phyloP scores from a whole-genome alignment of 2,329 filamentous ascomycete genomes.

The Botrytis pseudocinerea region DNA sequence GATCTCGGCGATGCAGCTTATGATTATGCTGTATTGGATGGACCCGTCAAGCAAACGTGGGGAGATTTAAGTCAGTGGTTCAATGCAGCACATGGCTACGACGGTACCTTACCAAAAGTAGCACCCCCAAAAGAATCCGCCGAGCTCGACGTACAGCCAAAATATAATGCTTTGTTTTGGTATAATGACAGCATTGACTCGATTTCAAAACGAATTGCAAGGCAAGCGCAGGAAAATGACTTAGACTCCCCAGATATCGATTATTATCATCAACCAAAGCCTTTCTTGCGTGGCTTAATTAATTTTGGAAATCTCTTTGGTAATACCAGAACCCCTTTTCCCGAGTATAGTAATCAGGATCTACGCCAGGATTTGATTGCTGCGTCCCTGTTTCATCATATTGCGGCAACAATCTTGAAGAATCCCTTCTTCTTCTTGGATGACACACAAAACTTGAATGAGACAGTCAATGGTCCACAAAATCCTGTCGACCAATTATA shows the following conservation, averaged over 20 bases:
- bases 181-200: neutral
- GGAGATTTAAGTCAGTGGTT: neutral
- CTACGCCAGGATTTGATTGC: neutral
- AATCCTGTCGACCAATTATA: neutral
- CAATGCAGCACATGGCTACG: neutral
- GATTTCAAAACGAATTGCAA: neutral
- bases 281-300: neutral
- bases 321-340: neutral
- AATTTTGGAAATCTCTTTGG: neutral
- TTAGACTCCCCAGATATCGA: neutral
- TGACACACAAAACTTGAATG: neutral
- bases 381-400: slow-evolving; percentile 8
- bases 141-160: neutral
- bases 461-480: neutral
- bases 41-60: neutral
- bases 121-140: neutral
- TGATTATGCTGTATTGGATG: neutral
- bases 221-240: neutral
- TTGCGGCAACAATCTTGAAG: neutral
- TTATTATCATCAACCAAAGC: neutral
- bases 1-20: slow-evolving; percentile 12
- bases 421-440: slow-evolving; percentile 10
- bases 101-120: neutral
- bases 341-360: neutral
- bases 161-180: neutral